Percentiles rank a stretch among this genome's conserved stretches.
These are phyloP conservation scores for Melaleuca quinquenervia DNA, from an alignment of 345 rosid genomes.

Conservation along the genomic window DNA sequence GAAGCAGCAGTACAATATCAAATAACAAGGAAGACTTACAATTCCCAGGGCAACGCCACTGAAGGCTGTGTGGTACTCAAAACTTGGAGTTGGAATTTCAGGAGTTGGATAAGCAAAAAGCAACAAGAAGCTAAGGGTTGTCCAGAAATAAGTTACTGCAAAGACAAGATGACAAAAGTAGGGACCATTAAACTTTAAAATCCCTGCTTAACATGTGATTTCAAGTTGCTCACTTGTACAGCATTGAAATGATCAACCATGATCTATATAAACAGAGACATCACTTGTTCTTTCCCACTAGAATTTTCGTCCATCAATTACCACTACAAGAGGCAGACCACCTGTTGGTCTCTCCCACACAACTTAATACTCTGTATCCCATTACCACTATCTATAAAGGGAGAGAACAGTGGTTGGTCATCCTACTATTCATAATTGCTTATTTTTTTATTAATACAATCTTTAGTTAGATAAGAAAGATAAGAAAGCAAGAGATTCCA, in stretches of 20 bases:
- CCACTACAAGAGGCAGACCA: background rate
- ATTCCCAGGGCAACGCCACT: slow-evolving; percentile 87
- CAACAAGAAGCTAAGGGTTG: slow-evolving; percentile 67
- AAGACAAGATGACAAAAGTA: background rate
- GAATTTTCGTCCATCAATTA: background rate
- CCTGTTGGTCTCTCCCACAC: background rate
- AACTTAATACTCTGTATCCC: background rate
- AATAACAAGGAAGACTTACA: slow-evolving; percentile 32
- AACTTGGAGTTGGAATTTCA: slow-evolving; percentile 89
- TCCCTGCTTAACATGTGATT: background rate
- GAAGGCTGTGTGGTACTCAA: slow-evolving; percentile 89
- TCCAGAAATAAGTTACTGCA: slow-evolving; percentile 91
- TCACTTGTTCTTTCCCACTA: background rate
- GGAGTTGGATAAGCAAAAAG: slow-evolving; percentile 98
- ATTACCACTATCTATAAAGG: background rate
- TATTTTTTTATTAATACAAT: background rate
- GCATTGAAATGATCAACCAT: background rate
- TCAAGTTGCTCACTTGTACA: background rate
- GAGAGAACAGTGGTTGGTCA: background rate
- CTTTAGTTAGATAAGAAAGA: background rate
- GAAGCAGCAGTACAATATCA: background rate
- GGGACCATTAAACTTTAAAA: background rate
- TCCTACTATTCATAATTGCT: background rate
- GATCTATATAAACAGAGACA: background rate
- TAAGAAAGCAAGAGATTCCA: background rate